Evolutionary conservation across 169 alveolate species (phyloP).

Genomic region (Hepatocystis sp.): DNA sequence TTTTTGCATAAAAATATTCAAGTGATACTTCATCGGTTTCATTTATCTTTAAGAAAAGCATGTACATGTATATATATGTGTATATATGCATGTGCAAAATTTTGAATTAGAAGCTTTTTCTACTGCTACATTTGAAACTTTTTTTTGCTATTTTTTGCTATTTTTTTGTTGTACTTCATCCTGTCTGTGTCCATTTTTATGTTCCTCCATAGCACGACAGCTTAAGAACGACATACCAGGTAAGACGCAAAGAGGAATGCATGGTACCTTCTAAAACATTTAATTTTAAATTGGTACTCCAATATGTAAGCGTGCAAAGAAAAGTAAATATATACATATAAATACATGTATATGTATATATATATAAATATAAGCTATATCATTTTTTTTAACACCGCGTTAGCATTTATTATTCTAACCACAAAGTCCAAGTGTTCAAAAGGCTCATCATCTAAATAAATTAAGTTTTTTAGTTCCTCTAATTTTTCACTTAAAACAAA

Average conservation of each 20-base stretch:
- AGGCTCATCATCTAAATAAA: conserved; percentile 48
- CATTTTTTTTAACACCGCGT: not conserved
- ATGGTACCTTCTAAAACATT: conserved; percentile 83
- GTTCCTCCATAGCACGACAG: conserved; percentile 83
- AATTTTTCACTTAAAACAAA: conserved; percentile 56
- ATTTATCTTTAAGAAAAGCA: conserved; percentile 77
- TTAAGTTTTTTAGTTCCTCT: conserved; percentile 68
- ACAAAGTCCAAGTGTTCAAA: conserved; percentile 58
- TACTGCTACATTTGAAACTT: not conserved
- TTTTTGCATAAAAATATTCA: conserved; percentile 66
- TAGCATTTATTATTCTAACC: conserved; percentile 7
- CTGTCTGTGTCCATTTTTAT: conserved; percentile 73
- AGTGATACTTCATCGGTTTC: conserved; percentile 63
- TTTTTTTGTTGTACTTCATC: conserved; percentile 82
- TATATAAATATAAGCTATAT: not conserved
- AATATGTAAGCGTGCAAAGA: too few species aligned
- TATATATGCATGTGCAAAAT: not conserved
- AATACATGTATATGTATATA: not conserved
- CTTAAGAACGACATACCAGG: conserved; percentile 85
- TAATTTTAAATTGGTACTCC: conserved; percentile 5
- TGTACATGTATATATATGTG: conserved; percentile 1
- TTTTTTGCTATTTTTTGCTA: conserved; percentile 46
- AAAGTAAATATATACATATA: not conserved
- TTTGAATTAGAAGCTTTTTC: not conserved
- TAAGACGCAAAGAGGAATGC: conserved; percentile 77